Percentiles rank a stretch among this genome's conserved stretches.
Conservation (phyloP, 371 early-diverging fungal species). For the Nosema granulosis region DNA sequence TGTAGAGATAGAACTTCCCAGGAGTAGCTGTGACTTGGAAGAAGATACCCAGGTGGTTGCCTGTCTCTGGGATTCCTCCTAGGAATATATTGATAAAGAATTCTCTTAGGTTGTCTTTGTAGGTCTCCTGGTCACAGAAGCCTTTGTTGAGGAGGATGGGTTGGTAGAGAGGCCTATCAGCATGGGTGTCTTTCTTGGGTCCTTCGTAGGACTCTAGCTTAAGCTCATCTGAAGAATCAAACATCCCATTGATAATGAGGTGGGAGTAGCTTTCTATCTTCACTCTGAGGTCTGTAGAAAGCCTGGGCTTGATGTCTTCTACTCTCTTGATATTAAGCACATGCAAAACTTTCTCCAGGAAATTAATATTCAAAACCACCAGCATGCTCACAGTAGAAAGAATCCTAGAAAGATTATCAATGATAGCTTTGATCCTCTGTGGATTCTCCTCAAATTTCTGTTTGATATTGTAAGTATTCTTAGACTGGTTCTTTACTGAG, state of each 20-base stretch:
- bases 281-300: not conserved
- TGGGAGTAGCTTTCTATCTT: not conserved
- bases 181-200: not conserved
- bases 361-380: not conserved
- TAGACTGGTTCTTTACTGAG: not conserved
- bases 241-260: slow-evolving; percentile 47
- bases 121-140: slow-evolving; percentile 30
- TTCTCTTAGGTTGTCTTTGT: slow-evolving; percentile 32
- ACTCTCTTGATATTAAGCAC: not conserved
- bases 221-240: slow-evolving; percentile 50
- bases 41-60: not conserved
- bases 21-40: slow-evolving; percentile 3
- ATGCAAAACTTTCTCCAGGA: slow-evolving; percentile 5
- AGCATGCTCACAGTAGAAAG: slow-evolving; percentile 1
- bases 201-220: slow-evolving; percentile 20
- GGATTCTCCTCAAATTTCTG: not conserved
- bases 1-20: slow-evolving; percentile 25
- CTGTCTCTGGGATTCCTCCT: not conserved
- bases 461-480: not conserved
- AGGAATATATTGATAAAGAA: slow-evolving; percentile 27
- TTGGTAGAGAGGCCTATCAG: not conserved
- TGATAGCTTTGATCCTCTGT: not conserved
- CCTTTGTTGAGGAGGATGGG: slow-evolving; percentile 37
- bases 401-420: slow-evolving; percentile 4
- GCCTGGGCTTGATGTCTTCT: not conserved